Conservation (phyloP, 495 filamentous ascomycete genomes). For the Cercophora samala region DNA sequence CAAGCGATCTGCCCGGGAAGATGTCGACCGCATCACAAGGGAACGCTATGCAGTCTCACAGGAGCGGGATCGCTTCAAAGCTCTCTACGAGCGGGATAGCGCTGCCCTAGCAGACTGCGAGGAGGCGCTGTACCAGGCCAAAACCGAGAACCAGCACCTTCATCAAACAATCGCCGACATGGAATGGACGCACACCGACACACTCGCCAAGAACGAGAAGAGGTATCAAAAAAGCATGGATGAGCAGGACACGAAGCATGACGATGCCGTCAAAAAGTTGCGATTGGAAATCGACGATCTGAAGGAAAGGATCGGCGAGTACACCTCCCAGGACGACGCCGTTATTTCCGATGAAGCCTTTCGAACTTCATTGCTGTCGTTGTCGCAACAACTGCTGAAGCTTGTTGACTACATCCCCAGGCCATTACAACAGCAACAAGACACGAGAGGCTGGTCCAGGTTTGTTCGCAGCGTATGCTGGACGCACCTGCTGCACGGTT, state of each 20-base stretch:
- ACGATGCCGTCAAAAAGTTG: neutral
- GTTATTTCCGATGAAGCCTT: neutral
- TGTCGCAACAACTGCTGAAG: neutral
- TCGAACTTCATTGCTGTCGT: neutral
- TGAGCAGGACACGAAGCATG: neutral
- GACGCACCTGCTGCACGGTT: neutral
- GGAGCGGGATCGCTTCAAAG: neutral
- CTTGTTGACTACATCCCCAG: neutral
- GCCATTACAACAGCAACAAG: neutral
- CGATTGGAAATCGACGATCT: neutral
- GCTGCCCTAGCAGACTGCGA: neutral
- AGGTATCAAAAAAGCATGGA: neutral
- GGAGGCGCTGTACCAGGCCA: neutral
- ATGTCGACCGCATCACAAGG: neutral
- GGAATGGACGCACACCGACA: neutral
- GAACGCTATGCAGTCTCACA: neutral
- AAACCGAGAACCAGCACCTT: neutral
- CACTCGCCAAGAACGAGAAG: neutral
- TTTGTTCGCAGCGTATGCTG: neutral
- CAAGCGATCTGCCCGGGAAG: neutral
- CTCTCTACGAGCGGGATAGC: neutral
- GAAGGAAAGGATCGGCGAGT: neutral
- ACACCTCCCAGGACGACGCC: neutral
- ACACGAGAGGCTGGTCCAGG: neutral
- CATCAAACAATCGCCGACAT: neutral